Conservation (phyloP, 768 basidiomycete genomes). For the Lyophyllum decastes region DNA sequence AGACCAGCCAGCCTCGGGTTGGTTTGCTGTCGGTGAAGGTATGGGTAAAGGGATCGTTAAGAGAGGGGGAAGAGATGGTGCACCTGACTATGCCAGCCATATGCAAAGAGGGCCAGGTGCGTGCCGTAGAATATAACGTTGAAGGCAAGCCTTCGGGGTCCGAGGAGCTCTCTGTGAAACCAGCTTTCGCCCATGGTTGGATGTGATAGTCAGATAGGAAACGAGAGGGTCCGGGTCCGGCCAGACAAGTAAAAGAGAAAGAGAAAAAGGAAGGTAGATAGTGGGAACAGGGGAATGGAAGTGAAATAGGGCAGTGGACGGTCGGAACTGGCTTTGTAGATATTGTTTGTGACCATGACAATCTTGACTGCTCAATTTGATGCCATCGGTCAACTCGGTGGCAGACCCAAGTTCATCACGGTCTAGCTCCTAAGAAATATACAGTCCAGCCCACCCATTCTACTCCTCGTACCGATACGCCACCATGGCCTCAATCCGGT, state of each 20-base stretch:
- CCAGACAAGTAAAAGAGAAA: slow-evolving; percentile 37
- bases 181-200: slow-evolving; percentile 66
- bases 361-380: slow-evolving; percentile 21
- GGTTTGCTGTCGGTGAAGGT: slow-evolving; percentile 43
- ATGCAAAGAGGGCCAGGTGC: slow-evolving; percentile 73
- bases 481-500: slow-evolving; percentile 96
- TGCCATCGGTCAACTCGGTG: slow-evolving; percentile 29
- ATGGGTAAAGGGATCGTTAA: not conserved
- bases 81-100: slow-evolving; percentile 91
- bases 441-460: not conserved
- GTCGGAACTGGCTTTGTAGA: slow-evolving; percentile 8
- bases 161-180: slow-evolving; percentile 72
- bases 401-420: not conserved
- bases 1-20: slow-evolving; percentile 70
- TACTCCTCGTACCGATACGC: slow-evolving; percentile 92
- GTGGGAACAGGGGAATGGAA: slow-evolving; percentile 10
- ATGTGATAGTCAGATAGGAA: slow-evolving; percentile 17
- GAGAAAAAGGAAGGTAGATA: slow-evolving; percentile 23
- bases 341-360: slow-evolving; percentile 31
- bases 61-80: slow-evolving; percentile 14
- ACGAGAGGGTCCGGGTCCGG: slow-evolving; percentile 51
- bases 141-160: slow-evolving; percentile 64
- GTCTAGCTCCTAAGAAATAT: not conserved
- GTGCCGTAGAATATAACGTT: slow-evolving; percentile 80
- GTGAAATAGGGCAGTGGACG: not conserved